Base-by-base conservation (phyloP, 2,329 filamentous ascomycete species). In the Basipetospora chlamydospora region DNA sequence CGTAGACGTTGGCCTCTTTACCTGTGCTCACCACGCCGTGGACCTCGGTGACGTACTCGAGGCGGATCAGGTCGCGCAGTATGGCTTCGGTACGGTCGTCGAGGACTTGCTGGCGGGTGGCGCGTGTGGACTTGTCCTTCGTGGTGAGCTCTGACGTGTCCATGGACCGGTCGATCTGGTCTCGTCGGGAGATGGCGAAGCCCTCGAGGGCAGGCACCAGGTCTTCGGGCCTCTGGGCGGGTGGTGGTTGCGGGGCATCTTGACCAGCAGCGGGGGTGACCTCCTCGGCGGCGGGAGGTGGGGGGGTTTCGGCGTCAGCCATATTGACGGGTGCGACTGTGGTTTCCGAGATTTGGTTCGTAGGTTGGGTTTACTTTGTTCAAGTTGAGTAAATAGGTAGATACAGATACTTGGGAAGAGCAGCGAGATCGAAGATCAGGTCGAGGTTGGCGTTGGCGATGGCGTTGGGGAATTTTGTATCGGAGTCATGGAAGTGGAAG, bases 1-100 rank as follows among this genome's bases (percentile, higher is more conserved):
- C 85, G 60, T 98, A 98, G 18, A 98, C 90, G 55, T 98, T 98
- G 41, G 90, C 90, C 58, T 98, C 90, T 56, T 98, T 98, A 39
- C 90, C 90, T 0, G 90, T 98, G 42, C 85, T 94, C 47, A 98
- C 72, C 53, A 90, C 90, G 32, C 92, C 90, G 54, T 98, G 86
- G 35, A 98, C 79, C 57, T 95, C 87, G 39, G 80, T 83, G 34
- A 98, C 77, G 43, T 88, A 67, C 41, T 85, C 80, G 23, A 85
- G 77, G 57, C 96, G 95, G 63, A 96, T 88, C 71, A 98, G 85
- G 61, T 95, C 85, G 44, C 95, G 67, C 37, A 98, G 65, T 42
- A 98, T 87, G 84, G 95, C 93, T 46, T 87, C 80, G 11, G 90
- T 98, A 37, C 86, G 73, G 43, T 86, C 84, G 59, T 98, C 90